Evolutionary conservation across 202 grass and related monocot genomes (phyloP), one percentile per base, ranked within the genome.

Genomic region (Tripidium arundinaceum): DNA sequence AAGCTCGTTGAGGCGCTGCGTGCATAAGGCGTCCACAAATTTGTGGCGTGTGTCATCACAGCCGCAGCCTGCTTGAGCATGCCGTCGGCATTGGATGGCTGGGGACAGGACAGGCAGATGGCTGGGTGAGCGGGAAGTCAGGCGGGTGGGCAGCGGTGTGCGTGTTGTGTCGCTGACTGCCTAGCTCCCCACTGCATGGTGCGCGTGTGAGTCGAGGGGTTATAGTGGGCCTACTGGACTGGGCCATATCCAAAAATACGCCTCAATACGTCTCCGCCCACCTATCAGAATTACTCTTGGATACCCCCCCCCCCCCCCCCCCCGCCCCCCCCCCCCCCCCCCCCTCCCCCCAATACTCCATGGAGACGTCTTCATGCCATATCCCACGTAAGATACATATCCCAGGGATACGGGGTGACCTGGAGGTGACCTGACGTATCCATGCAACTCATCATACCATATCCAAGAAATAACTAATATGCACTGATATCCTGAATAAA

Each of bases 131-230:
- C 10, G 25, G 9, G 10, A 58, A 58, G 22, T 58, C 1, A 10
- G 4, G 0, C 9, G 3, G 9, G 2, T 1, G 1, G 21, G 55
- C 55, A 1, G 7, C 3, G 1, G 54, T 0, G 1, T 4, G 54
- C 3, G 0, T 25, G 54, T 58, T 58, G 21, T 58, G 21, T 25
- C 1, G 3, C 54, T 25, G 54, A 9, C 54, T 24, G 54, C 54
- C 54, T 58, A 57, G n/a, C 11, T 7, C 19, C 50, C 50, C 3
- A 3, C 19, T 54, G 50, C 0, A 2, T 54, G n/a, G 8, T 21
- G 19, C 0, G 8, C 7, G 1, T 3, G 3, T 22, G 50, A 55
- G 19, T 22, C 8, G 8, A 55, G 52, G 52, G n/a, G 8, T 54
- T 55, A 55, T 55, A 55, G 18, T 22, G 9, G 52, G 21, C n/a